Evolutionary conservation across 2,329 filamentous ascomycete genomes (phyloP).

Genomic region (Phialophora chinensis): DNA sequence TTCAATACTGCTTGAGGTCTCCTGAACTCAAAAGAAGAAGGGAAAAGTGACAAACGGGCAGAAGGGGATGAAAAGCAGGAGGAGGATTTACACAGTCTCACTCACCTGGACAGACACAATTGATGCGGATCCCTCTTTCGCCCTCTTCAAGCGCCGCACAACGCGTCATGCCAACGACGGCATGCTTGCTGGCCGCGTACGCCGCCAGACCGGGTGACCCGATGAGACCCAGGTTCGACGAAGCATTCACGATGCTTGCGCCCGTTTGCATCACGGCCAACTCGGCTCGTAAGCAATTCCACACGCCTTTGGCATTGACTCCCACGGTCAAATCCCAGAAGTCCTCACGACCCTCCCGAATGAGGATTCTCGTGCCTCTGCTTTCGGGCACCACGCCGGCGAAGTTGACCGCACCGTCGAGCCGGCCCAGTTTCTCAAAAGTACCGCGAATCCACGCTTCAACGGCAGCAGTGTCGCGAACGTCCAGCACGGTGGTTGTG

Average conservation of each 20-base stretch:
- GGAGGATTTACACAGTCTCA: too few relatives aligned
- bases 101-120: slow-evolving; percentile 17
- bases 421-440: slow-evolving; percentile 21
- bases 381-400: slow-evolving; percentile 29
- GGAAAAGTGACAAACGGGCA: too few relatives aligned
- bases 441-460: slow-evolving; percentile 30
- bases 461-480: slow-evolving; percentile 21
- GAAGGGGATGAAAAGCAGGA: too few relatives aligned
- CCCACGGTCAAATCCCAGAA: slow-evolving; percentile 52
- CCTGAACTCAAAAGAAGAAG: too few relatives aligned
- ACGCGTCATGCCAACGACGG: slow-evolving; percentile 53
- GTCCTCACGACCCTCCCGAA: slow-evolving; percentile 40
- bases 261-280: slow-evolving; percentile 39
- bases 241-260: slow-evolving; percentile 18
- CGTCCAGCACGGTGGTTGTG: slow-evolving; percentile 24
- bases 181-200: slow-evolving; percentile 53
- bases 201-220: slow-evolving; percentile 47
- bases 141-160: slow-evolving; percentile 44
- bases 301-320: slow-evolving; percentile 56
- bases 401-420: slow-evolving; percentile 34
- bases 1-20: too few relatives aligned
- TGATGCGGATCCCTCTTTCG: slow-evolving; percentile 13
- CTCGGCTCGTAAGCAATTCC: slow-evolving; percentile 59
- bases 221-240: slow-evolving; percentile 38
- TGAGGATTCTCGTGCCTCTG: slow-evolving; percentile 39